Base-by-base conservation (phyloP, 768 basidiomycete genomes). In the Pisolithus marmoratus region DNA sequence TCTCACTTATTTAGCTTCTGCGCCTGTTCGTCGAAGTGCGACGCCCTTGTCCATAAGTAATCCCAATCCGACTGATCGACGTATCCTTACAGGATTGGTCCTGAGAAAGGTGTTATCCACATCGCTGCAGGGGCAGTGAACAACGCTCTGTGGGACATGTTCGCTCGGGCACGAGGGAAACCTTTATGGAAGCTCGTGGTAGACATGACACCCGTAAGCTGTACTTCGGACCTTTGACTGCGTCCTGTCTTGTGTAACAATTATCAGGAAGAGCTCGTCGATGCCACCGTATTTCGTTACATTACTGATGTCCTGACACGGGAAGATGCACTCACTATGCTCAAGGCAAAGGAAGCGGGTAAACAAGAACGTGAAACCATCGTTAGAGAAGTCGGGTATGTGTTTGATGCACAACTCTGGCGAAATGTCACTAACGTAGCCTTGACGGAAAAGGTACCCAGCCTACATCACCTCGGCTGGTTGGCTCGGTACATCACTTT, bases 61-160 rank as follows among this genome's bases (percentile, higher is more conserved):
- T 37, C 15, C 31, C 17, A 19, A 20, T 14, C 29, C 8, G 26
- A 40, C 53, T 54, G 38, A 47, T 9, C 5, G 45, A 14, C 31
- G 20, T 56, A n/a, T 9, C 15, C 29, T 41, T 53, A 50, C 48
- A 88, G 87, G 87, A 85, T 94, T 60, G 93, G 92, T 5, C 93
- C 94, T 0, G 94, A 95, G 66, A 95, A 95, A 68, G 94, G 94
- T 48, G 91, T 97, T 3, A 94, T 97, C 49, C 89, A 92, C 63
- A 84, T 95, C 48, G 91, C 93, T 2, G 79, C 88, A 0, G 90
- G 81, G 5, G 90, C 91, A 1, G 91, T 97, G 8, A 82, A 90
- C 66, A 96, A 96, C 57, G 94, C 94, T 0, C 62, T 95, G 2
- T 97, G 94, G 94, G 94, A 96, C 62, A 83, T 95, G 82, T 92